These are phyloP conservation scores for Aspergillus sp. DNA, from an alignment of 2,329 filamentous ascomycete species.

Conservation along the genomic window DNA sequence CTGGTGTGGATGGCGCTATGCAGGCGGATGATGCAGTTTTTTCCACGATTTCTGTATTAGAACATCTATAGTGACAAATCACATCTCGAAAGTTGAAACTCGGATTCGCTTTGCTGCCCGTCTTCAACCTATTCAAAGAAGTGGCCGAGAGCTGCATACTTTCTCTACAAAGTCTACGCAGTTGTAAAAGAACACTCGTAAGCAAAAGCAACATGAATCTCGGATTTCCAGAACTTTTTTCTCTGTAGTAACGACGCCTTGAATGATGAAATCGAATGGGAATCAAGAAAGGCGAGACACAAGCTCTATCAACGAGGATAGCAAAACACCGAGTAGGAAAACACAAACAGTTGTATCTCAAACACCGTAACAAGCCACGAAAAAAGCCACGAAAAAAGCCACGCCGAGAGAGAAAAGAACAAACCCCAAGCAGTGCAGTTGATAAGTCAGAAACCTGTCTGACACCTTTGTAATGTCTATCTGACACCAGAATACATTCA, in stretches of 20 bases:
- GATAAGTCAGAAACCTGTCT: slow-evolving; percentile 15
- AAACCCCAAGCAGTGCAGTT: not conserved
- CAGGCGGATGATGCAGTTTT: slow-evolving; percentile 25
- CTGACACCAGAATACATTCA: slow-evolving; percentile 19
- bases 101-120: not conserved
- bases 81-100: not conserved
- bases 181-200: not conserved
- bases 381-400: too few relatives aligned
- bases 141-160: not conserved
- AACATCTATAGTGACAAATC: slow-evolving; percentile 19
- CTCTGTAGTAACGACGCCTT: slow-evolving; percentile 15
- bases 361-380: slow-evolving; percentile 10
- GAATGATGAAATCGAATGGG: slow-evolving; percentile 21
- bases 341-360: slow-evolving; percentile 17
- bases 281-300: slow-evolving; percentile 21
- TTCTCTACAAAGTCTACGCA: not conserved
- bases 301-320: slow-evolving; percentile 33
- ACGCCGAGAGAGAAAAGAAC: slow-evolving; percentile 4
- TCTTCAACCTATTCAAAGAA: not conserved
- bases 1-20: slow-evolving; percentile 33
- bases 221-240: slow-evolving; percentile 20
- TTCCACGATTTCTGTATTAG: slow-evolving; percentile 31
- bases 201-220: not conserved
- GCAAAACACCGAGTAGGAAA: slow-evolving; percentile 16
- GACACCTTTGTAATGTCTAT: slow-evolving; percentile 24